Percentiles rank a stretch among this genome's conserved stretches.
These are phyloP conservation scores for Boechera divaricarpa DNA, from an alignment of 345 rosid genomes.

Conservation along the genomic window DNA sequence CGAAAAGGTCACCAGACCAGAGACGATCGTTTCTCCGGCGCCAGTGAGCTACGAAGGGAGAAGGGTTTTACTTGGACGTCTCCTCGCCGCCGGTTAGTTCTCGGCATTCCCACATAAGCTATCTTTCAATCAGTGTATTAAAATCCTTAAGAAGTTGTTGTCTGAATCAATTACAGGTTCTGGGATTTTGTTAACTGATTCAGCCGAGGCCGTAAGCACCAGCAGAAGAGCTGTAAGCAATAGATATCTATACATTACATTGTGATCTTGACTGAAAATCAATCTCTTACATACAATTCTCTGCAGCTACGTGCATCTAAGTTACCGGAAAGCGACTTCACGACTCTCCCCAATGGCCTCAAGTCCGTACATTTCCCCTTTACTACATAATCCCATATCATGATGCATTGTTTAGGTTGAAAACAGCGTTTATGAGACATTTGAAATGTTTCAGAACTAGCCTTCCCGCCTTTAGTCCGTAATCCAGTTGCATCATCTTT, in stretches of 20 bases:
- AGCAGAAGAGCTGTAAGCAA: slow-evolving; percentile 90
- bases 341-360: slow-evolving; percentile 80
- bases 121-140: slow-evolving; percentile 17
- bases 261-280: slow-evolving; percentile 3
- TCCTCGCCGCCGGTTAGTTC: slow-evolving; percentile 62
- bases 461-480: neutral
- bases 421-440: neutral
- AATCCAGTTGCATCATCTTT: neutral
- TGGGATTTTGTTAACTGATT: slow-evolving; percentile 54
- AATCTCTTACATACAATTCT: slow-evolving; percentile 28
- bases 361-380: slow-evolving; percentile 60
- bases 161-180: slow-evolving; percentile 53
- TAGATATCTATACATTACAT: slow-evolving; percentile 23
- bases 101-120: neutral
- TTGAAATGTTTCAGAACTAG: neutral
- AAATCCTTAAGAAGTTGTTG: slow-evolving; percentile 6
- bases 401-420: slow-evolving; percentile 14
- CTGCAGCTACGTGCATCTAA: slow-evolving; percentile 86
- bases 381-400: slow-evolving; percentile 3
- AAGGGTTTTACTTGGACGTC: slow-evolving; percentile 65
- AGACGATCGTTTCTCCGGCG: slow-evolving; percentile 32
- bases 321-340: slow-evolving; percentile 84
- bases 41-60: slow-evolving; percentile 50
- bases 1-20: slow-evolving; percentile 39
- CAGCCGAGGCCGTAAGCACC: slow-evolving; percentile 85